Percentiles rank a stretch among this genome's conserved stretches.
These are phyloP conservation scores for Nannizziopsis barbatae DNA, from an alignment of 2,329 filamentous ascomycete genomes.

Conservation along the genomic window DNA sequence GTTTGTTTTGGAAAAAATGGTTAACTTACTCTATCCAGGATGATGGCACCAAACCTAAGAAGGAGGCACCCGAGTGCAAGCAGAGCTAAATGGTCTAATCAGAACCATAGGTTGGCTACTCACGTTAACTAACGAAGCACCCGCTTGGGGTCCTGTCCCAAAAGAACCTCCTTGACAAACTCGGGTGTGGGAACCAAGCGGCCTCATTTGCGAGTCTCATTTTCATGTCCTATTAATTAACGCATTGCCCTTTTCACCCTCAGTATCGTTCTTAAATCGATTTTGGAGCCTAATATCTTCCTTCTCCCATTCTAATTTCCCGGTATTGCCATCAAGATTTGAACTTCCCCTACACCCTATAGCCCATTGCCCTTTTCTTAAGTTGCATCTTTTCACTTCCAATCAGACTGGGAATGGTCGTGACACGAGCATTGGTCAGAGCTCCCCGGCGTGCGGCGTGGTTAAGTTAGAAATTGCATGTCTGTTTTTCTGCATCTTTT, in stretches of 20 bases:
- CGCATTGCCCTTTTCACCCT: conserved; percentile 1
- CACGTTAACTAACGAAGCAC: neutral
- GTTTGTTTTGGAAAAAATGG: neutral
- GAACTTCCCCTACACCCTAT: neutral
- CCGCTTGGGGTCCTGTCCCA: neutral
- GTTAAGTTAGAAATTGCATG: conserved; percentile 10
- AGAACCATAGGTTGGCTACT: neutral
- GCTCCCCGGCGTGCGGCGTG: conserved; percentile 9
- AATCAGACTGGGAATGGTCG: conserved; percentile 1
- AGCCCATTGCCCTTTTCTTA: neutral
- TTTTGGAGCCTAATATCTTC: conserved; percentile 4
- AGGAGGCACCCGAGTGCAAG: conserved; percentile 92
- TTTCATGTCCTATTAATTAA: neutral
- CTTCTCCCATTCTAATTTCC: neutral
- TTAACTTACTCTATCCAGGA: conserved; percentile 46
- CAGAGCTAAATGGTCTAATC: conserved; percentile 55
- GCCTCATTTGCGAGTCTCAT: too few species aligned
- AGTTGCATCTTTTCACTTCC: neutral
- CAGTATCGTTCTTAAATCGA: neutral
- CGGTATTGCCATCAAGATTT: neutral
- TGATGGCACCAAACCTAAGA: conserved; percentile 79
- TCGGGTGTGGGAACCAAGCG: too few species aligned
- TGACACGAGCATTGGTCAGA: conserved; percentile 3
- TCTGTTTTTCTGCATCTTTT: neutral
- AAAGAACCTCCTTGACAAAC: neutral